Conservation (phyloP, 73 alveolate genomes). For the Stentor roeselii region DNA sequence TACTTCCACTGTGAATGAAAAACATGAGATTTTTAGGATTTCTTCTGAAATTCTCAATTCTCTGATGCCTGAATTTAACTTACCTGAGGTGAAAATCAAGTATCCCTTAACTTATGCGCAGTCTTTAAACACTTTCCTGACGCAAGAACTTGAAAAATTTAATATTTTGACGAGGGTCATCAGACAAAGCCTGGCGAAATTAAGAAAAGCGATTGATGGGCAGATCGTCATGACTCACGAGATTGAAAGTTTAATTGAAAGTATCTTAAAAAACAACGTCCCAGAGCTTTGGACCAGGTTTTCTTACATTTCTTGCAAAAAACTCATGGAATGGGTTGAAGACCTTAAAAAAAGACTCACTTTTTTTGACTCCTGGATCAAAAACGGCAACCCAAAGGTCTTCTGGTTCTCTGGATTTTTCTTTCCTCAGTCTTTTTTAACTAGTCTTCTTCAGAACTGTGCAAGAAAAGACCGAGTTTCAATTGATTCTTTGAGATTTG, state of each 20-base stretch:
- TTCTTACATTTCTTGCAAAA: constrained; percentile 79
- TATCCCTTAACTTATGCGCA: constrained; percentile 83
- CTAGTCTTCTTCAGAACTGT: constrained; percentile 77
- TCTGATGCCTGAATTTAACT: constrained; percentile 75
- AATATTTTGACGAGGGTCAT: constrained; percentile 76
- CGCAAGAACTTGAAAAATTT: constrained; percentile 85
- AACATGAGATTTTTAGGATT: constrained; percentile 49
- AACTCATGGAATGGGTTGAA: constrained; percentile 78
- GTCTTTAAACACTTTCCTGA: constrained; percentile 87
- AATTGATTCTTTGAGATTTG: constrained; percentile 80
- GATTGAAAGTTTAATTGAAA: constrained; percentile 72
- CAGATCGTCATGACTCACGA: constrained; percentile 83
- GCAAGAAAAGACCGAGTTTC: constrained; percentile 85
- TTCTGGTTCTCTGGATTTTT: constrained; percentile 89
- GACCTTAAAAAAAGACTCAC: constrained; percentile 74
- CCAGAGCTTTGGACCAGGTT: constrained; percentile 79
- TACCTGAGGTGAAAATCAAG: constrained; percentile 68
- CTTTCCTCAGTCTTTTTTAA: constrained; percentile 89
- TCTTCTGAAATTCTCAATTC: constrained; percentile 61
- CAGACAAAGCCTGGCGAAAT: constrained; percentile 67
- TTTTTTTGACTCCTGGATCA: constrained; percentile 75
- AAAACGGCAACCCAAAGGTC: constrained; percentile 75
- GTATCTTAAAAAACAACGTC: constrained; percentile 75
- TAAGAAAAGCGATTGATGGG: constrained; percentile 83
- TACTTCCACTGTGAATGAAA: constrained; percentile 50